These are phyloP conservation scores for Ceratobasidium sp. DNA, from an alignment of 1,284 basidiomycete species.

Conservation along the genomic window DNA sequence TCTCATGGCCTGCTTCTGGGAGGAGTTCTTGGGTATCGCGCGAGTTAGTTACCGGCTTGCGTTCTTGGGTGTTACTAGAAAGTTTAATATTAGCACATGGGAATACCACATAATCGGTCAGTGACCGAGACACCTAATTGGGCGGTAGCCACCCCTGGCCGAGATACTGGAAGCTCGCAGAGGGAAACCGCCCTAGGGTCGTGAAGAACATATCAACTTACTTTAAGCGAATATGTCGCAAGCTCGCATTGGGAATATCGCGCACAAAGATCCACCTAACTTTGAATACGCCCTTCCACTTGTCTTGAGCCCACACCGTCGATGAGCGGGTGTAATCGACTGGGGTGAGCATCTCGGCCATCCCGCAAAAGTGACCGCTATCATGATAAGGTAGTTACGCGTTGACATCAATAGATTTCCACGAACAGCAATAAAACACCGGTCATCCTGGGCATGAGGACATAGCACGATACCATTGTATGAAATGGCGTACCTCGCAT, in stretches of 20 bases:
- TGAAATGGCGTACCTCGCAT: constrained; percentile 75
- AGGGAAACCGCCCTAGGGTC: too few species aligned
- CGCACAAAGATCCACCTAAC: constrained; percentile 95
- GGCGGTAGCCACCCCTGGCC: too few species aligned
- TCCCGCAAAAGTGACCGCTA: constrained; percentile 94
- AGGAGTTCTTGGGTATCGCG: constrained; percentile 91
- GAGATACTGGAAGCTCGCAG: too few species aligned
- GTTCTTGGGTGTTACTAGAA: constrained; percentile 88
- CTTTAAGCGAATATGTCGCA: constrained; percentile 85
- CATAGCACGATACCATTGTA: not conserved
- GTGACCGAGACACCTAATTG: constrained; percentile 31
- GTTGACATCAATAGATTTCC: too few species aligned
- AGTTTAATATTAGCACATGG: too few species aligned
- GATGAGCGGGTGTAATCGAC: constrained; percentile 86
- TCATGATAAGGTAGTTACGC: not conserved
- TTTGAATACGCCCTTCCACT: constrained; percentile 98
- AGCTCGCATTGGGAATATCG: constrained; percentile 86
- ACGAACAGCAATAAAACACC: too few species aligned
- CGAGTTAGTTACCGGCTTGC: constrained; percentile 95
- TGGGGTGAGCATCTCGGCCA: constrained; percentile 94
- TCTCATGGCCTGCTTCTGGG: constrained; percentile 92
- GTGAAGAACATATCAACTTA: constrained; percentile 48
- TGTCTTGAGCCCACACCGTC: constrained; percentile 96
- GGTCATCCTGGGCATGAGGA: not conserved
- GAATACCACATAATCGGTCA: constrained; percentile 43